Evolutionary conservation across 2,329 filamentous ascomycete genomes (phyloP).

Genomic region (Colletotrichum abscissum): DNA sequence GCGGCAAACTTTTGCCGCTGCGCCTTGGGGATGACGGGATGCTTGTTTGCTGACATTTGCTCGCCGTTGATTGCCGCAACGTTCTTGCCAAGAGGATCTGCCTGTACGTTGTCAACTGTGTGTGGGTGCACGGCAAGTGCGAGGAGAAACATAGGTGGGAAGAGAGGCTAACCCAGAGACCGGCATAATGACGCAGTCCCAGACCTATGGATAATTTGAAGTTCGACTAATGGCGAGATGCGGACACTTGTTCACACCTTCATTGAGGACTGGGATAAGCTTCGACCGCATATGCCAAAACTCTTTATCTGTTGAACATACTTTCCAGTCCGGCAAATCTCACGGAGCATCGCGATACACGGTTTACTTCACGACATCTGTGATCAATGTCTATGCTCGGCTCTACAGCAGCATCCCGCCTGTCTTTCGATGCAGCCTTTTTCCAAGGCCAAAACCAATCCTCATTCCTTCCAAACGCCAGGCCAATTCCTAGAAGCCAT

Average conservation of each 20-base stretch:
- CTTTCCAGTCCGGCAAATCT: too few relatives aligned
- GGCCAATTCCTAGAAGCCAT: neutral
- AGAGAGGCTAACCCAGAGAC: neutral
- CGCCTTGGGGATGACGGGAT: neutral
- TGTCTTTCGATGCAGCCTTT: neutral
- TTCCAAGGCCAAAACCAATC: neutral
- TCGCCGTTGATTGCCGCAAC: neutral
- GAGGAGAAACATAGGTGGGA: neutral
- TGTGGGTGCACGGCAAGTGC: neutral
- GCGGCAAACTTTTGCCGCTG: neutral
- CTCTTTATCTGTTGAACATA: neutral
- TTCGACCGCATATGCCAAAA: neutral
- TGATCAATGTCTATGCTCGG: neutral
- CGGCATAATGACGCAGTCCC: neutral
- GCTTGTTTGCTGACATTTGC: neutral
- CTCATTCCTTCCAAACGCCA: constrained; percentile 13
- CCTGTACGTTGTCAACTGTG: neutral
- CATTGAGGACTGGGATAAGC: neutral
- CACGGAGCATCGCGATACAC: neutral
- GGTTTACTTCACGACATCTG: too few relatives aligned
- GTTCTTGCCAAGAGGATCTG: neutral
- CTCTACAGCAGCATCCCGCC: constrained; percentile 1
- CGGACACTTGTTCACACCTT: too few relatives aligned
- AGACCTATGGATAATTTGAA: neutral
- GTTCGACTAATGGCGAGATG: neutral